phyloP scores from a whole-genome alignment of 2,329 filamentous ascomycete genomes.

The Colletotrichum cereale region DNA sequence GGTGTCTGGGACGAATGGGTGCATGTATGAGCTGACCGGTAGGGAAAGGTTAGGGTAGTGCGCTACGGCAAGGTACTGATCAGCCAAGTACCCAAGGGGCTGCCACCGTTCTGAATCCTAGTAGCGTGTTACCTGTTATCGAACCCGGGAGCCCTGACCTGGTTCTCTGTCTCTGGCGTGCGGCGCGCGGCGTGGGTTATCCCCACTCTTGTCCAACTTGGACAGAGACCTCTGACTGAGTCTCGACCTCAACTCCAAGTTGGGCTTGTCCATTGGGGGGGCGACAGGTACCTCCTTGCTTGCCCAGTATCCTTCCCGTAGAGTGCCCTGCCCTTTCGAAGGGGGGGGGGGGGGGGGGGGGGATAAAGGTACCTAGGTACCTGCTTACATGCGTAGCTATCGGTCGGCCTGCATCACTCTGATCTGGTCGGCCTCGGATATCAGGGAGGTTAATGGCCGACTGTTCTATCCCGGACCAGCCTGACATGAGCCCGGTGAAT shows the following conservation, averaged over 20 bases:
- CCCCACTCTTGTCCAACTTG: conserved; percentile 35
- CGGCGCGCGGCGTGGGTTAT: conserved; percentile 31
- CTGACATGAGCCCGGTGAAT: background rate
- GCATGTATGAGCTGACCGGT: conserved; percentile 1
- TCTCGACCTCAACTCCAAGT: conserved; percentile 27
- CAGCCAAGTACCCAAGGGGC: conserved; percentile 31
- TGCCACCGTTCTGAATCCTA: background rate
- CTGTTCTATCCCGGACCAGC: too few species aligned
- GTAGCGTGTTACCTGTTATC: conserved; percentile 11
- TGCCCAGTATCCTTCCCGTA: conserved; percentile 9
- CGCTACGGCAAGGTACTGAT: conserved; percentile 28
- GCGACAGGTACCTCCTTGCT: conserved; percentile 21
- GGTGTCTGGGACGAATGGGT: conserved; percentile 6
- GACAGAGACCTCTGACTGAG: conserved; percentile 35
- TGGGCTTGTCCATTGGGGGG: conserved; percentile 5
- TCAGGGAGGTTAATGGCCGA: too few species aligned
- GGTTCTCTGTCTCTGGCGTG: conserved; percentile 33
- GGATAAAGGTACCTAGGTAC: too few species aligned
- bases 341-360: too few species aligned
- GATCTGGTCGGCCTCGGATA: background rate
- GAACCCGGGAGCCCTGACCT: conserved; percentile 39
- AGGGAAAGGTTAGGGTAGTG: conserved; percentile 12
- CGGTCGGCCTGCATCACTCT: background rate
- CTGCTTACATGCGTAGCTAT: background rate
- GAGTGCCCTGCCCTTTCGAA: background rate